phyloP scores from a whole-genome alignment of 2,329 filamentous ascomycete species.

The Penicillium brasilianum region DNA sequence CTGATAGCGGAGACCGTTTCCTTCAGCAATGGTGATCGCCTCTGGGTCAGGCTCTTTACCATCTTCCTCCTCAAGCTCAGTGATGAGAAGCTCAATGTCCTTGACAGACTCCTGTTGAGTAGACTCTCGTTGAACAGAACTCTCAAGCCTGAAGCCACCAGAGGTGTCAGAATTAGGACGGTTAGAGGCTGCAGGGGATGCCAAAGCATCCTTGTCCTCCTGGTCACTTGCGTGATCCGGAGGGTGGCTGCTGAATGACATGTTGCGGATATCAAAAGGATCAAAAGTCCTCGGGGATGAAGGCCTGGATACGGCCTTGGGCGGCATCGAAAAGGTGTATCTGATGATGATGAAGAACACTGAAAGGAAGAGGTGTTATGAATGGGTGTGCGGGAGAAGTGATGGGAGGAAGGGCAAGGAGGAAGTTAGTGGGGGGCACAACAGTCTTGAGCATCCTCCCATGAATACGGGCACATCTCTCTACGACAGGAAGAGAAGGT shows the following conservation, averaged over 20 bases:
- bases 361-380: neutral
- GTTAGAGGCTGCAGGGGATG: neutral
- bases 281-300: neutral
- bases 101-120: slow-evolving; percentile 57
- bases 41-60: slow-evolving; percentile 69
- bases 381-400: neutral
- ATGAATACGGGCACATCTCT: neutral
- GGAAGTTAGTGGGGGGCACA: neutral
- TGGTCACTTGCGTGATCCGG: neutral
- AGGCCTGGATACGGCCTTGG: neutral
- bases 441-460: neutral
- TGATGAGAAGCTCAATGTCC: slow-evolving; percentile 84
- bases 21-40: slow-evolving; percentile 58
- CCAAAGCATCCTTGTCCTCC: slow-evolving; percentile 11
- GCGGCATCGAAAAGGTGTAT: neutral
- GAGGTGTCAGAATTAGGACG: too few relatives aligned
- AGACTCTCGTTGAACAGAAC: neutral
- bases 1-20: slow-evolving; percentile 64
- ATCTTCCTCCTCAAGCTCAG: slow-evolving; percentile 83
- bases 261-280: neutral
- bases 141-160: neutral
- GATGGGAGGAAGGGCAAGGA: neutral
- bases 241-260: slow-evolving; percentile 9
- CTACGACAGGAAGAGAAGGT: neutral
- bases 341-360: neutral